Conservation (phyloP, 2,329 filamentous ascomycete genomes). For the Gaeumannomyces tritici region DNA sequence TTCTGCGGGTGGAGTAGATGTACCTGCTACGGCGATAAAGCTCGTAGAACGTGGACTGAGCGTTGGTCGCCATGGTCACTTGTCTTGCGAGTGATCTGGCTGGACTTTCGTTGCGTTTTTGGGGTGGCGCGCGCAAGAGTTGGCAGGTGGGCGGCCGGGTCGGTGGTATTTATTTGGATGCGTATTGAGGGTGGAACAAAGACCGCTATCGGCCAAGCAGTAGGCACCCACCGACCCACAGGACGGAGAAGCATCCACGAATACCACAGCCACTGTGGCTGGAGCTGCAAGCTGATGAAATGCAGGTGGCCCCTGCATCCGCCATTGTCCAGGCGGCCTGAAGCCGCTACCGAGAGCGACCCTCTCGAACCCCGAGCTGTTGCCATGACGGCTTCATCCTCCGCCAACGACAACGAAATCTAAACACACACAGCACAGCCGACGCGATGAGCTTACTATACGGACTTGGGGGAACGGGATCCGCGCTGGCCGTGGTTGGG, state of each 20-base stretch:
- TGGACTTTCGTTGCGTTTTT: not conserved
- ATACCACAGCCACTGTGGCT: not conserved
- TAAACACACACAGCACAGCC: not conserved
- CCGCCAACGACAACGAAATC: not conserved
- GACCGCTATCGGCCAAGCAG: no score
- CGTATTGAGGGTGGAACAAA: not conserved
- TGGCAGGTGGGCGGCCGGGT: not conserved
- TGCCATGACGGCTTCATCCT: slow-evolving; percentile 3
- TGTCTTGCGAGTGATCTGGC: not conserved
- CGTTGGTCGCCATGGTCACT: slow-evolving; percentile 18
- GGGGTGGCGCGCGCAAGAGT: not conserved
- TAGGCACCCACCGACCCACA: no score
- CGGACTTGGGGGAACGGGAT: slow-evolving; percentile 56
- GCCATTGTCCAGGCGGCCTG: not conserved
- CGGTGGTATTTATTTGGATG: slow-evolving; percentile 1
- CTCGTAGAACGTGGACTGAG: slow-evolving; percentile 63
- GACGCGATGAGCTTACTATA: slow-evolving; percentile 62
- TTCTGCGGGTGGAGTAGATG: slow-evolving; percentile 14
- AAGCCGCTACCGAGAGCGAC: not conserved
- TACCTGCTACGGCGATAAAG: slow-evolving; percentile 98
- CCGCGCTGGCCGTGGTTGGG: slow-evolving; percentile 64
- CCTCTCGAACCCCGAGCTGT: slow-evolving; percentile 1
- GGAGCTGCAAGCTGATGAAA: not conserved
- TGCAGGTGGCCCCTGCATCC: not conserved
- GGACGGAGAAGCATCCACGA: no score